A percentile compares a stretch with the other conserved stretches of the same genome.
phyloP scores from a whole-genome alignment of 305 asterid species.

The Plantago coronopus region DNA sequence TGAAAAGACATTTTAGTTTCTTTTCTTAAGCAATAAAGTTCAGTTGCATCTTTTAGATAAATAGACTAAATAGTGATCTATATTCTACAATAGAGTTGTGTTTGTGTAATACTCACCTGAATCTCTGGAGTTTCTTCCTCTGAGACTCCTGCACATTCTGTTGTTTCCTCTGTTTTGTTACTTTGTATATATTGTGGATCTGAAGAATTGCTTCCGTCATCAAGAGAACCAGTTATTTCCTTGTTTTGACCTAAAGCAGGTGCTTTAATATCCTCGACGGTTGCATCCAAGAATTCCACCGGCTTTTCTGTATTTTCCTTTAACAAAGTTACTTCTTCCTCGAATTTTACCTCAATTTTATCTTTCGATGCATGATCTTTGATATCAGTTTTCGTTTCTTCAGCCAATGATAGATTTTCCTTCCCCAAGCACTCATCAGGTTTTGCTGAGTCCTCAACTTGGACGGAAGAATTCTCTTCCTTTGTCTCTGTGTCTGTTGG shows the following conservation, averaged over 20 bases:
- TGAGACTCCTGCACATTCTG: constrained; percentile 15
- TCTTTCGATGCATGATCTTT: constrained; percentile 20
- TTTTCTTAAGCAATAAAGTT: not conserved
- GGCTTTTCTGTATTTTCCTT: constrained; percentile 27
- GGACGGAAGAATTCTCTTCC: constrained; percentile 16
- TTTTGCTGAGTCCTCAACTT: constrained; percentile 24
- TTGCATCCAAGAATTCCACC: constrained; percentile 22
- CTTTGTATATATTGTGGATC: constrained; percentile 21
- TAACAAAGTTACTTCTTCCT: constrained; percentile 19
- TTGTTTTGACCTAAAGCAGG: constrained; percentile 21
- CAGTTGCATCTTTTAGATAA: constrained; percentile 1
- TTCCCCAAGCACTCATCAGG: constrained; percentile 24
- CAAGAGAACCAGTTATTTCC: constrained; percentile 7
- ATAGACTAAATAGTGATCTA: not conserved
- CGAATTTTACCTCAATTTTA: constrained; percentile 9
- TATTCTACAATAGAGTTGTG: not conserved
- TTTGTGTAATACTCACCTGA: constrained; percentile 9
- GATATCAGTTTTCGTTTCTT: constrained; percentile 25
- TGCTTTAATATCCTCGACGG: constrained; percentile 24
- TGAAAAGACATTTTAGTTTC: not conserved
- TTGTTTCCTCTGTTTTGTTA: constrained; percentile 13
- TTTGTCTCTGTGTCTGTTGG: constrained; percentile 18
- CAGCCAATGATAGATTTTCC: constrained; percentile 21
- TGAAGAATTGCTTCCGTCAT: constrained; percentile 17
- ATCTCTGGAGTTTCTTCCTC: constrained; percentile 28